Evolutionary conservation across 169 alveolate genomes (phyloP), one percentile per base, ranked within the genome.

Genomic region (Plasmodium gonderi): DNA sequence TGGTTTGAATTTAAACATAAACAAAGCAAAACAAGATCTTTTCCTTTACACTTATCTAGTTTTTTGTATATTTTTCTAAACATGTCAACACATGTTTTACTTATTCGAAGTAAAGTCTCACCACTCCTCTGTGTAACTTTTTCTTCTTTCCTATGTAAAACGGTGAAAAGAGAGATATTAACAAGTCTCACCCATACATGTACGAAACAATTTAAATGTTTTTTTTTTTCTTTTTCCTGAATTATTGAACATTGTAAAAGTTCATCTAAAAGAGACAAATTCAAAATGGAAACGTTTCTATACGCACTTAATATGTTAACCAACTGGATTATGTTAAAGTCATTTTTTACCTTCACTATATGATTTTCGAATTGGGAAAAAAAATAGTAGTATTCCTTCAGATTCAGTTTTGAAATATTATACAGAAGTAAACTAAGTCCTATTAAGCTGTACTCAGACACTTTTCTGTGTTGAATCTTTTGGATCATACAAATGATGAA

Each of bases 251-350:
- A 29, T 3, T 68, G 60, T 81, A 81, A 44, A 7, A 81, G 23
- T 42, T 68, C 75, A 1, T 11, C 38, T 51, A 81, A 51, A 23
- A 81, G 20, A 8, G 51, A 31, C 17, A 44, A 36, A 8, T 49
- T 81, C 12, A 81, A 68, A 14, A 42, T 47, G 23, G 44, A 40
- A n/a, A 38, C 33, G 8, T 42, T 68, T 1, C 23, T 51, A 68
- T 81, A 81, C 1, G 91, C 91, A 17, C 26, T 81, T 81, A 81
- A 68, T 26, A 81, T 44, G 17, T 81, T 81, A 23, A 81, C 60
- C 11, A 81, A 8, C 75, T 81, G 91, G 49, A 81, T 81, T 2
- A 68, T 33, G 38, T 68, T 68, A 0, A 68, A 36, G 23, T 81
- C 75, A 5, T 67, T 81, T 31, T 68, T 81, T 68, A 20, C 29